Evolutionary conservation across 2,329 filamentous ascomycete species (phyloP).

Genomic region (Cytospora schulzeri): DNA sequence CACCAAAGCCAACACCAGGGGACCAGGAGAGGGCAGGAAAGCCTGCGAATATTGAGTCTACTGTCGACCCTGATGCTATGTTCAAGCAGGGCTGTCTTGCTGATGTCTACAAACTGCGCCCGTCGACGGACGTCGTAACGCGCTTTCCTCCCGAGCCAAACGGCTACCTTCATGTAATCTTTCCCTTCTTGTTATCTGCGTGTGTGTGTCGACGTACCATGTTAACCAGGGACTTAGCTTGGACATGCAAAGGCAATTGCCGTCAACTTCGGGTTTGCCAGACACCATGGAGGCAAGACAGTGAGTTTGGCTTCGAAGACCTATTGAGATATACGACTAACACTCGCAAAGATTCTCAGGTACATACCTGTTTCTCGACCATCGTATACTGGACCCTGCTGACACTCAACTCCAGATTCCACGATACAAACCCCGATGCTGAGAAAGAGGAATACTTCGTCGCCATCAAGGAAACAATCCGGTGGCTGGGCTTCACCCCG

Average conservation of each 20-base stretch:
- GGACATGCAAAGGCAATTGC: slow-evolving; percentile 95
- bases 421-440: slow-evolving; percentile 92
- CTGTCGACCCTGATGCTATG: slow-evolving; percentile 63
- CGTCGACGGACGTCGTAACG: slow-evolving; percentile 62
- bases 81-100: slow-evolving; percentile 78
- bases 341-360: slow-evolving; percentile 35
- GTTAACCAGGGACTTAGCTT: slow-evolving; percentile 44
- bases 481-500: slow-evolving; percentile 83
- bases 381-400: too few relatives aligned
- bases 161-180: slow-evolving; percentile 70
- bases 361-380: slow-evolving; percentile 13
- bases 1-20: slow-evolving; percentile 30
- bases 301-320: slow-evolving; percentile 31
- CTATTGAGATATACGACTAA: background rate
- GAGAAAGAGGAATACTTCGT: slow-evolving; percentile 88
- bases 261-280: slow-evolving; percentile 93
- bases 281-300: slow-evolving; percentile 72
- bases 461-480: slow-evolving; percentile 84
- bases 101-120: slow-evolving; percentile 70
- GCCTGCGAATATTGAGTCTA: too few relatives aligned
- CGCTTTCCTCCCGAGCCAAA: slow-evolving; percentile 87
- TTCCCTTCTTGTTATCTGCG: too few relatives aligned
- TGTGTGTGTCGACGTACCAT: too few relatives aligned
- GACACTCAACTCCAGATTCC: slow-evolving; percentile 68
- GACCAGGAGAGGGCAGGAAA: slow-evolving; percentile 49